Percentiles rank a stretch among this genome's conserved stretches.
Conservation (phyloP, 1,139 yeast genomes). For the Hemisphaericaspora subhashii region DNA sequence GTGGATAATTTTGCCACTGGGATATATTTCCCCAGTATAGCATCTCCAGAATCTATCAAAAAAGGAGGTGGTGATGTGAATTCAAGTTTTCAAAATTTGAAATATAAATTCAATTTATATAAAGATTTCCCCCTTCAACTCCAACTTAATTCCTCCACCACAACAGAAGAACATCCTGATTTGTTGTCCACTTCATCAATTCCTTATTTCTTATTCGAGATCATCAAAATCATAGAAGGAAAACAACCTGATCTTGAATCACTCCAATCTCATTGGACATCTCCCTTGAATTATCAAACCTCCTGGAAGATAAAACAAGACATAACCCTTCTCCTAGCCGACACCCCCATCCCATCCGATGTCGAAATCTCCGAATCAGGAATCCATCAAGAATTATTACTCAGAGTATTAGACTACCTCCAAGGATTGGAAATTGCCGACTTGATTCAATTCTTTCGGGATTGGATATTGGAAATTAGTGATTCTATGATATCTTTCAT, state of each 20-base stretch:
- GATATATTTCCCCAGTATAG: conserved; percentile 38
- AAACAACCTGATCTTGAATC: conserved; percentile 14
- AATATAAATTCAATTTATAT: conserved; percentile 38
- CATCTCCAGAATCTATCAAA: conserved; percentile 26
- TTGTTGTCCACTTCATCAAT: conserved; percentile 31
- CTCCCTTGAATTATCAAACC: conserved; percentile 32
- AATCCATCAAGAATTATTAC: conserved; percentile 26
- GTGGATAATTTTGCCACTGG: conserved; percentile 37
- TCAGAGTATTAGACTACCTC: conserved; percentile 18
- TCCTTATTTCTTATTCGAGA: conserved; percentile 33
- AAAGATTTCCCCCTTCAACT: conserved; percentile 45
- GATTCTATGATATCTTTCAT: conserved; percentile 49
- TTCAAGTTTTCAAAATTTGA: conserved; percentile 35
- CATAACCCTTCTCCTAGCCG: conserved; percentile 25
- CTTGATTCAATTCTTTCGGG: conserved; percentile 35
- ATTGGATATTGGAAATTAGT: conserved; percentile 45
- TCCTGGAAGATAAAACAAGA: conserved; percentile 40
- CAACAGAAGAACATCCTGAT: conserved; percentile 12
- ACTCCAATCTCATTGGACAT: conserved; percentile 24
- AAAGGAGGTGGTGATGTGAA: conserved; percentile 19
- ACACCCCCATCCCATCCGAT: conserved; percentile 23
- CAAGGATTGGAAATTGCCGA: conserved; percentile 7
- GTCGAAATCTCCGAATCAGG: conserved; percentile 22
- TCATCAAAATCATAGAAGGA: conserved; percentile 23
- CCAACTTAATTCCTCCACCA: conserved; percentile 18